Evolutionary conservation across 2,329 filamentous ascomycete species (phyloP).

Genomic region (Paraphoma sp.): DNA sequence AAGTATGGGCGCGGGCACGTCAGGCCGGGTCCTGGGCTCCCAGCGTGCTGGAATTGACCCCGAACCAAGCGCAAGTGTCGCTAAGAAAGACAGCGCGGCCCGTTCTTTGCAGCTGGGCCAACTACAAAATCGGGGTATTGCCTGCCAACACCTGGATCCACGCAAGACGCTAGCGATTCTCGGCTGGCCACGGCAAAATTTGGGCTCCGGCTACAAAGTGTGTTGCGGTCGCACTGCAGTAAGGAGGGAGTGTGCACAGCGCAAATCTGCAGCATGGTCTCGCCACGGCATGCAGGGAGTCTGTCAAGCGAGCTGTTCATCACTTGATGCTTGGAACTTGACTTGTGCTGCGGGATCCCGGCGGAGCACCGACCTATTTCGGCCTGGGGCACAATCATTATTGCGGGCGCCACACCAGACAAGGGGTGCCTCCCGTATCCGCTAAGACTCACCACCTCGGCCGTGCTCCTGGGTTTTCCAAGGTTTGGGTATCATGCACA

Average conservation of each 20-base stretch:
- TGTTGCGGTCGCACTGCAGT: slow-evolving; percentile 8
- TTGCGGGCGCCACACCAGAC: slow-evolving; percentile 17
- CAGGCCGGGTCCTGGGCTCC: slow-evolving; percentile 27
- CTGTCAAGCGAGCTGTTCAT: slow-evolving; percentile 11
- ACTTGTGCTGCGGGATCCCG: slow-evolving; percentile 18
- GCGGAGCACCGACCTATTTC: slow-evolving; percentile 11
- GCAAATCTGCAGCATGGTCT: slow-evolving; percentile 10
- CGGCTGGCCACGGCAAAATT: slow-evolving; percentile 14
- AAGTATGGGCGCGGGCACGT: slow-evolving; percentile 27
- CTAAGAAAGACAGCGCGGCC: slow-evolving; percentile 26
- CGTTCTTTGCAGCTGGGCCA: slow-evolving; percentile 25
- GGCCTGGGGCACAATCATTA: slow-evolving; percentile 11
- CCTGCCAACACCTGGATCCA: not conserved
- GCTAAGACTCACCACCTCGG: slow-evolving; percentile 3
- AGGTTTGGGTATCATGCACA: slow-evolving; percentile 7
- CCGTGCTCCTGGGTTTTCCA: slow-evolving; percentile 3
- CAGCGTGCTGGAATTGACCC: slow-evolving; percentile 35
- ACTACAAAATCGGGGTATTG: slow-evolving; percentile 15
- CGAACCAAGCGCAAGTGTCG: slow-evolving; percentile 37
- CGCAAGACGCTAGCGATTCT: not conserved
- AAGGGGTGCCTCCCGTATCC: slow-evolving; percentile 10
- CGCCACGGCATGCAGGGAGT: slow-evolving; percentile 20
- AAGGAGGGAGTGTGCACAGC: slow-evolving; percentile 13
- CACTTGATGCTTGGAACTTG: slow-evolving; percentile 16
- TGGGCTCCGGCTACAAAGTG: not conserved